Evolutionary conservation across 441 rosid species (phyloP), one percentile per base, ranked within the genome.

Genomic region (Populus hybrid): DNA sequence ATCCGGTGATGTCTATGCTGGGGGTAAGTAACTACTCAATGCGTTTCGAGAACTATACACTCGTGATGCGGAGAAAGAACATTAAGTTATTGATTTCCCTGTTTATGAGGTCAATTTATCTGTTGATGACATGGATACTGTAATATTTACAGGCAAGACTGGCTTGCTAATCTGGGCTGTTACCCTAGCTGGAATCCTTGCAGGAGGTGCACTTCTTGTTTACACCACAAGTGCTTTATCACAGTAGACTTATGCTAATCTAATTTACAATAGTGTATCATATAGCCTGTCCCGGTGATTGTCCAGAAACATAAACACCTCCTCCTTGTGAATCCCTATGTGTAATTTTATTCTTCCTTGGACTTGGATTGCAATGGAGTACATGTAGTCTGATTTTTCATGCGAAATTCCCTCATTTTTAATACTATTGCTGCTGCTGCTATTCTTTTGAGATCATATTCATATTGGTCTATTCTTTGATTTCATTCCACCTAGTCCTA

Each of bases 141-240:
- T 54, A 54, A 5, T 16, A 18, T 54, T 78, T 75, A 82, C 88
- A 30, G 32, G 32, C 32, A 30, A 30, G 32, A 30, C 32, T 30
- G 32, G 32, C 32, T 30, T 30, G 32, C 32, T 30, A 30, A 30
- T 30, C 32, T 30, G 32, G 32, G 32, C 32, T 30, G 32, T 30
- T 30, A 30, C 32, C 32, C 32, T 30, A 30, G 32, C 32, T 3
- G 32, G 32, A 30, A 30, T 30, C 32, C 32, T 30, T 1, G 95
- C 93, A 10, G 97, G 97, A 75, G 97, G 99, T 36, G 98, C 93
- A 26, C 97, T 91, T 79, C 97, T 94, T 61, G 99, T 94, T 30
- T 94, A 94, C 97, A 94, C 76, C 89, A 94, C 98, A 65, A 95
- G 99, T 85, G 98, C 98, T 71, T 90, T 93, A 94, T 80, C 68